Conservation (phyloP, 2,329 filamentous ascomycete genomes). For the Arthroderma uncinatum region DNA sequence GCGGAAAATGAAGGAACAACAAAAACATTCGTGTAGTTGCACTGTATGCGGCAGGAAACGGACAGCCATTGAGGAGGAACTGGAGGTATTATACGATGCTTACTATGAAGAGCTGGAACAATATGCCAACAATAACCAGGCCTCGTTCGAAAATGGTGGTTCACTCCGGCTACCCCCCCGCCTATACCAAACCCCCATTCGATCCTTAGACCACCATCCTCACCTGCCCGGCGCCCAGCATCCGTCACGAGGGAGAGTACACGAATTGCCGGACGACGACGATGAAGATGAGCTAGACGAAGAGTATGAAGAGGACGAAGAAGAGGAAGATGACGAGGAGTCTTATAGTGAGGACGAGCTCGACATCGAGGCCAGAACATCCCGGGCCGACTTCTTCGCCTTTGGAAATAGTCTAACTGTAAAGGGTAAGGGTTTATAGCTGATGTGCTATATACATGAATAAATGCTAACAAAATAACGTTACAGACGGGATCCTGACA, state of each 20-base stretch:
- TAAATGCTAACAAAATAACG: slow-evolving; percentile 8
- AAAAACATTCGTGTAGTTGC: slow-evolving; percentile 97
- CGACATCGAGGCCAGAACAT: slow-evolving; percentile 51
- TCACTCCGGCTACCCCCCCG: slow-evolving; percentile 58
- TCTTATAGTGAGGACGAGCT: slow-evolving; percentile 54
- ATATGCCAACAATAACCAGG: slow-evolving; percentile 78
- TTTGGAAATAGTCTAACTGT: slow-evolving; percentile 97
- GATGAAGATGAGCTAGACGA: slow-evolving; percentile 39
- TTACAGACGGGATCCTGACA: slow-evolving; percentile 79
- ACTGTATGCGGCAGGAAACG: slow-evolving; percentile 93
- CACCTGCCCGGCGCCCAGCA: slow-evolving; percentile 44
- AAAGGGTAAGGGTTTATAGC: slow-evolving; percentile 50
- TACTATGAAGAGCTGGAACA: slow-evolving; percentile 98
- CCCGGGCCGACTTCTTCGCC: slow-evolving; percentile 74
- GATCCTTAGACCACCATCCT: slow-evolving; percentile 49
- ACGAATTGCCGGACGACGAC: slow-evolving; percentile 47
- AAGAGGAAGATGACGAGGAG: slow-evolving; percentile 60
- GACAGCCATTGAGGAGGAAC: slow-evolving; percentile 92
- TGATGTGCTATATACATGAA: background rate
- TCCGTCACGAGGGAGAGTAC: slow-evolving; percentile 62
- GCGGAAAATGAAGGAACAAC: slow-evolving; percentile 99
- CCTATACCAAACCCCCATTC: slow-evolving; percentile 46
- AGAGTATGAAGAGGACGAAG: slow-evolving; percentile 47
- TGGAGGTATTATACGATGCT: slow-evolving; percentile 94
- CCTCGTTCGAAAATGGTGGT: slow-evolving; percentile 43